Percentiles rank a stretch among this genome's conserved stretches.
Evolutionary conservation across 768 basidiomycete species (phyloP).

Genomic region (Kwoniella sp.): DNA sequence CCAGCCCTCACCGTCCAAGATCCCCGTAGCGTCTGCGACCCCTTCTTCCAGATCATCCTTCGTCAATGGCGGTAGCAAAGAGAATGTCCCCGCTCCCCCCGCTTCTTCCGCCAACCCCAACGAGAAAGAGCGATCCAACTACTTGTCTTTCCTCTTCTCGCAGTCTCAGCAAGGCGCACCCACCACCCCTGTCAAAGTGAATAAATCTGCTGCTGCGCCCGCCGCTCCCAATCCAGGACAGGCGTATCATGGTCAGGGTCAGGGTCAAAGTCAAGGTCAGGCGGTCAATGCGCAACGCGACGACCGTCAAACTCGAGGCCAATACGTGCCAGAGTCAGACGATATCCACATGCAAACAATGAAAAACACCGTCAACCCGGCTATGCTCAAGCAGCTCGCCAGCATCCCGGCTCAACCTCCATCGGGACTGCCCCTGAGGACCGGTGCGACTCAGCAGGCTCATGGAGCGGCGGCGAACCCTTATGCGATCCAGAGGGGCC

Average conservation of each 20-base stretch:
- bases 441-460: too few species aligned
- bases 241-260: conserved; percentile 20
- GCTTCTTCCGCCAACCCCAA: not conserved
- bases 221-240: conserved; percentile 22
- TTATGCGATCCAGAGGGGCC: conserved; percentile 29
- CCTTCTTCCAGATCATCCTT: conserved; percentile 26
- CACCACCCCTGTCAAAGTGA: conserved; percentile 50
- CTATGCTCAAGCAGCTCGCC: conserved; percentile 48
- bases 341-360: conserved; percentile 82
- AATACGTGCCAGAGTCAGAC: conserved; percentile 32
- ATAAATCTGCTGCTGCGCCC: conserved; percentile 34
- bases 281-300: not conserved
- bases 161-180: conserved; percentile 42
- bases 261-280: conserved; percentile 1
- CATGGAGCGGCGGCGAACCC: conserved; percentile 25
- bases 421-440: conserved; percentile 13
- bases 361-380: conserved; percentile 58
- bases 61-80: conserved; percentile 24
- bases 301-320: not conserved
- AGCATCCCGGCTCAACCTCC: conserved; percentile 26
- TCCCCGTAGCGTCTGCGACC: conserved; percentile 49
- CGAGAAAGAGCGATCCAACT: conserved; percentile 42
- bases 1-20: conserved; percentile 49
- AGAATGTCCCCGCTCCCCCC: conserved; percentile 29
- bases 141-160: conserved; percentile 45